Evolutionary conservation across 257 asterid species (phyloP).

Genomic region (Eustoma russellianum): DNA sequence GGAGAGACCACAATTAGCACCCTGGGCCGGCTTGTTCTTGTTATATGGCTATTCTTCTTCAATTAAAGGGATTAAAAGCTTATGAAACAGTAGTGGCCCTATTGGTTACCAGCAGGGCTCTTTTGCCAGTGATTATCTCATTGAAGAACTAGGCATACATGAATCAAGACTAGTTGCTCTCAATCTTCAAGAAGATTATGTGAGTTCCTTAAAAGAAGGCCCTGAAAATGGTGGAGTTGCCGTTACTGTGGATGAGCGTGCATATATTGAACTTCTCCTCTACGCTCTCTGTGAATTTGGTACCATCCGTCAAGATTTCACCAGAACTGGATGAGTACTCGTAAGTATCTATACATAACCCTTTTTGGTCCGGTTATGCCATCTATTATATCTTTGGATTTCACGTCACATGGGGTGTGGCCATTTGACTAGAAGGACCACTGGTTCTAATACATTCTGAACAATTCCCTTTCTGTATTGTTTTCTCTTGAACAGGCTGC

Average conservation of each 20-base stretch:
- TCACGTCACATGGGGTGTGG: no score
- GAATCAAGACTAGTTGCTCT: slow-evolving; percentile 47
- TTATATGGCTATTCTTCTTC: slow-evolving; percentile 70
- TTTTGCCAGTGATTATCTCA: slow-evolving; percentile 36
- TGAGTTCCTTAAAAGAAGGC: slow-evolving; percentile 31
- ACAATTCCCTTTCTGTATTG: no score
- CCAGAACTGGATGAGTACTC: slow-evolving; percentile 55
- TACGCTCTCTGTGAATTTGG: slow-evolving; percentile 35
- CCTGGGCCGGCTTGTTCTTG: slow-evolving; percentile 63
- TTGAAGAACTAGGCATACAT: slow-evolving; percentile 32
- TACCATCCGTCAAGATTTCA: slow-evolving; percentile 45
- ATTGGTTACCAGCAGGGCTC: slow-evolving; percentile 49
- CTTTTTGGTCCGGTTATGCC: no score
- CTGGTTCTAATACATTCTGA: no score
- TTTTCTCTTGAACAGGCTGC: no score
- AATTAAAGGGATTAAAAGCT: slow-evolving; percentile 40
- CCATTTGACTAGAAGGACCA: no score
- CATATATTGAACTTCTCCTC: slow-evolving; percentile 44
- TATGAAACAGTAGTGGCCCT: slow-evolving; percentile 21
- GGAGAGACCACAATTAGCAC: slow-evolving; percentile 71
- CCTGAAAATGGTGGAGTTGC: slow-evolving; percentile 41
- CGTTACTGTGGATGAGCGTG: slow-evolving; percentile 48
- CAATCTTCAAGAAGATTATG: slow-evolving; percentile 41
- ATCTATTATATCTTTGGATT: no score
- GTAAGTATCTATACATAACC: slow-evolving; percentile 24